Percentiles rank a stretch among this genome's conserved stretches.
phyloP scores from a whole-genome alignment of 1,284 basidiomycete genomes.

The Phlebopus sp. region DNA sequence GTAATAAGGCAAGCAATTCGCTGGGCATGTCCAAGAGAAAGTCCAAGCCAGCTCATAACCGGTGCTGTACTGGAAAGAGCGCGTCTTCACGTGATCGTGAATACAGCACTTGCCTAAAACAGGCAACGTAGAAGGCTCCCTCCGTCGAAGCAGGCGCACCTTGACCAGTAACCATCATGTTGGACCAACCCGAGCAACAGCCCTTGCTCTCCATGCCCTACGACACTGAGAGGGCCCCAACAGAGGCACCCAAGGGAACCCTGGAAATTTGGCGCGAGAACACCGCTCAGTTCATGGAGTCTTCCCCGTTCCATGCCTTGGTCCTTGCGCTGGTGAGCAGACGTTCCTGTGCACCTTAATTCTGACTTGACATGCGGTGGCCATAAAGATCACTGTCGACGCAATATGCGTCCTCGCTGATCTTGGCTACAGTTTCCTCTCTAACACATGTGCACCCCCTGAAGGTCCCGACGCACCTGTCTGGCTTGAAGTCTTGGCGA shows the following conservation, averaged over 20 bases:
- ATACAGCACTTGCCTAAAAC: conserved; percentile 12
- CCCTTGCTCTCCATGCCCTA: conserved; percentile 46
- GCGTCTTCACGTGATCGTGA: conserved; percentile 30
- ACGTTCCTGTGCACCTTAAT: conserved; percentile 10
- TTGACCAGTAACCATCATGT: conserved; percentile 32
- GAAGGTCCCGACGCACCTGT: conserved; percentile 45
- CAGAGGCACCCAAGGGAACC: conserved; percentile 14
- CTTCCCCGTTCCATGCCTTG: conserved; percentile 49
- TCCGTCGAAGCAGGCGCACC: conserved; percentile 6
- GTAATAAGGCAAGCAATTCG: neutral
- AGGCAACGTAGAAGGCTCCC: neutral
- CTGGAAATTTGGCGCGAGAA: conserved; percentile 34
- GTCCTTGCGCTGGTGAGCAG: conserved; percentile 60
- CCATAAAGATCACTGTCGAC: conserved; percentile 58
- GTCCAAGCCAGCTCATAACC: no score
- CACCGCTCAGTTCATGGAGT: conserved; percentile 52
- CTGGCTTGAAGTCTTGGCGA: conserved; percentile 62
- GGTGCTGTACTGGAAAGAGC: no score
- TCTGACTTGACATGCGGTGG: conserved; percentile 11
- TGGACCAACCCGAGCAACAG: conserved; percentile 48
- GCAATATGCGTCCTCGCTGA: conserved; percentile 65
- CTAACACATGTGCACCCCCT: conserved; percentile 46
- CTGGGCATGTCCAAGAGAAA: neutral
- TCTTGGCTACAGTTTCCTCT: conserved; percentile 64
- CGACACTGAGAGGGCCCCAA: conserved; percentile 17